Evolutionary conservation across 768 basidiomycete species (phyloP).

Genomic region (Tricholoma matsutake): DNA sequence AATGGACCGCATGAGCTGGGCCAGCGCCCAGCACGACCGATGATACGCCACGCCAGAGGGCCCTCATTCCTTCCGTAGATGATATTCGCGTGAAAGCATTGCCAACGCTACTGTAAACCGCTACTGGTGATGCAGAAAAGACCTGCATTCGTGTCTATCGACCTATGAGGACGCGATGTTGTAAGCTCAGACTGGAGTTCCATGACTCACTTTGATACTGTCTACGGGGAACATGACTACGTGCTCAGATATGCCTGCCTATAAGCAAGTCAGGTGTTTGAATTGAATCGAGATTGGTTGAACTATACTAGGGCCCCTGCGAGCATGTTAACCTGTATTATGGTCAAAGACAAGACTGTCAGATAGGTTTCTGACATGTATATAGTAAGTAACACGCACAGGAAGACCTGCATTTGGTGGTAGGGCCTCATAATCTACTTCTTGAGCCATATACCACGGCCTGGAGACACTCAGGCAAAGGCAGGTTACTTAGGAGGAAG

Average conservation of each 20-base stretch:
- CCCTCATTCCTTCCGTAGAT: constrained; percentile 87
- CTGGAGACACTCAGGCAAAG: constrained; percentile 3
- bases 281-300: constrained; percentile 5
- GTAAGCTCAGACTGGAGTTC: not conserved
- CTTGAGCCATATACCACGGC: constrained; percentile 33
- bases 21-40: constrained; percentile 96
- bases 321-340: constrained; percentile 84
- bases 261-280: constrained; percentile 9
- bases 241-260: constrained; percentile 99
- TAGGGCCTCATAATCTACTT: constrained; percentile 48
- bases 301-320: constrained; percentile 88
- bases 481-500: not conserved
- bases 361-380: constrained; percentile 7
- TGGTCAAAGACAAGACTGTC: constrained; percentile 8
- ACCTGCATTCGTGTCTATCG: constrained; percentile 98
- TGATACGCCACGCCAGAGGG: constrained; percentile 94
- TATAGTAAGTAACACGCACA: constrained; percentile 38
- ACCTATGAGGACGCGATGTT: constrained; percentile 4
- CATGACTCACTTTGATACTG: constrained; percentile 84
- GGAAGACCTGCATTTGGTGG: constrained; percentile 78
- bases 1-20: constrained; percentile 97
- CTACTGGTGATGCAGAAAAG: constrained; percentile 79
- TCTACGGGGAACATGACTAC: constrained; percentile 98
- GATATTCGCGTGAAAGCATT: constrained; percentile 92
- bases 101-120: constrained; percentile 85